Conservation (phyloP, 768 basidiomycete species). For the Russula foetens region DNA sequence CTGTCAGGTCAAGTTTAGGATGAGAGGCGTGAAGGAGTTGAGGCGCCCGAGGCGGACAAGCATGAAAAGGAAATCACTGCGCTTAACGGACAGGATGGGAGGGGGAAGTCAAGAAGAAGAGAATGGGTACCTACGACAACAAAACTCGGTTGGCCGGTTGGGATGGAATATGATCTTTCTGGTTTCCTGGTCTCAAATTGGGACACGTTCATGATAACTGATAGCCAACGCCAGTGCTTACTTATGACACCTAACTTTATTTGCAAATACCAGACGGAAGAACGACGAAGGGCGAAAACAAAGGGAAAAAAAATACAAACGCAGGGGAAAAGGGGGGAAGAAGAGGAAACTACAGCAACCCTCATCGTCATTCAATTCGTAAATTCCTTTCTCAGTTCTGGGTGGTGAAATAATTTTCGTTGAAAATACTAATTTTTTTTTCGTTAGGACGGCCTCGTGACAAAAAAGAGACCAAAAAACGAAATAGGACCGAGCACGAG, state of each 20-base stretch:
- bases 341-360: too few species aligned
- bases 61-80: slow-evolving; percentile 16
- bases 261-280: slow-evolving; percentile 6
- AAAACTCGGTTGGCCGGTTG: neutral
- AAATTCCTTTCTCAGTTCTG: too few species aligned
- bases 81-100: slow-evolving; percentile 10
- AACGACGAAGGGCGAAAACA: neutral
- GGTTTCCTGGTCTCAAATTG: neutral
- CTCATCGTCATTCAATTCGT: too few species aligned
- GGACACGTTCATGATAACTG: neutral
- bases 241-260: slow-evolving; percentile 4
- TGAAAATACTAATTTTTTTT: too few species aligned
- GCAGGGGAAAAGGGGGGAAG: neutral
- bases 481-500: too few species aligned
- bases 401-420: too few species aligned
- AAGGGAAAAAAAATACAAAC: neutral
- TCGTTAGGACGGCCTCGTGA: too few species aligned
- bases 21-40: slow-evolving; percentile 7
- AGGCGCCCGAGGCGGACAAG: slow-evolving; percentile 10
- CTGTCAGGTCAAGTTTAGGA: neutral
- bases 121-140: too few species aligned
- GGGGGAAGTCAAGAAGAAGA: neutral
- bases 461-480: too few species aligned
- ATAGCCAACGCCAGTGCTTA: slow-evolving; percentile 1
- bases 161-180: neutral